Conservation (phyloP, 495 filamentous ascomycete species). For the Cercophora newfieldiana region DNA sequence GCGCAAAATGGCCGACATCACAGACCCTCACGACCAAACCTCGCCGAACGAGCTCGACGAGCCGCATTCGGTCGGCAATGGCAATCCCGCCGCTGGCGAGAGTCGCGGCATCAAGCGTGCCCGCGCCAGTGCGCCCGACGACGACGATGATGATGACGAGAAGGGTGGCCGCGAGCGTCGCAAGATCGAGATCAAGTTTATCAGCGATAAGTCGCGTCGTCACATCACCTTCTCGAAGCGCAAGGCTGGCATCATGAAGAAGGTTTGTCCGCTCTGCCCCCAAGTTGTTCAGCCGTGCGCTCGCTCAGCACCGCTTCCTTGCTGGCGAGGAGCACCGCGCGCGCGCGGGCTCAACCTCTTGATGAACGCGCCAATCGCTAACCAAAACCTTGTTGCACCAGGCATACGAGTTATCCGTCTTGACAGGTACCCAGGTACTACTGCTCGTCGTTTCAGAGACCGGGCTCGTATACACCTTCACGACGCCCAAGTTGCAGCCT, state of each 20-base stretch:
- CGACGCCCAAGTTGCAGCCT: constrained; percentile 97
- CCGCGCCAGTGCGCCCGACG: constrained; percentile 79
- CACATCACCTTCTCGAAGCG: constrained; percentile 99
- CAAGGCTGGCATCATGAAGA: constrained; percentile 99
- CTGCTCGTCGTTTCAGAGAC: constrained; percentile 98
- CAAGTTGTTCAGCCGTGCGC: constrained; percentile 10
- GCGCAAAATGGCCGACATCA: constrained; percentile 60
- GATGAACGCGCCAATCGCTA: constrained; percentile 24
- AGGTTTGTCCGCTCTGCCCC: constrained; percentile 61
- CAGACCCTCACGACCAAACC: constrained; percentile 60
- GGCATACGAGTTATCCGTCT: constrained; percentile 97
- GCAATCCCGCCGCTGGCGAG: constrained; percentile 56
- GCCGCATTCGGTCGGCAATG: constrained; percentile 62
- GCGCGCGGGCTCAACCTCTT: constrained; percentile 15
- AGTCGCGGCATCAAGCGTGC: constrained; percentile 85
- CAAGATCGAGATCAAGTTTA: constrained; percentile 99
- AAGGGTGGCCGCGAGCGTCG: constrained; percentile 97
- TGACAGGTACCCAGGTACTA: constrained; percentile 97
- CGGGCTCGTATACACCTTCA: constrained; percentile 98
- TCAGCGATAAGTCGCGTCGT: constrained; percentile 98
- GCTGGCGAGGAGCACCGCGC: background rate
- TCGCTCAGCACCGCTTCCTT: background rate
- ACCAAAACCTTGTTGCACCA: constrained; percentile 42
- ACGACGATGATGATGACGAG: constrained; percentile 98
- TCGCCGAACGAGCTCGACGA: constrained; percentile 63